Percentiles rank a stretch among this genome's conserved stretches.
Evolutionary conservation across 2,329 filamentous ascomycete genomes (phyloP).

Genomic region (Neonectria hederae): DNA sequence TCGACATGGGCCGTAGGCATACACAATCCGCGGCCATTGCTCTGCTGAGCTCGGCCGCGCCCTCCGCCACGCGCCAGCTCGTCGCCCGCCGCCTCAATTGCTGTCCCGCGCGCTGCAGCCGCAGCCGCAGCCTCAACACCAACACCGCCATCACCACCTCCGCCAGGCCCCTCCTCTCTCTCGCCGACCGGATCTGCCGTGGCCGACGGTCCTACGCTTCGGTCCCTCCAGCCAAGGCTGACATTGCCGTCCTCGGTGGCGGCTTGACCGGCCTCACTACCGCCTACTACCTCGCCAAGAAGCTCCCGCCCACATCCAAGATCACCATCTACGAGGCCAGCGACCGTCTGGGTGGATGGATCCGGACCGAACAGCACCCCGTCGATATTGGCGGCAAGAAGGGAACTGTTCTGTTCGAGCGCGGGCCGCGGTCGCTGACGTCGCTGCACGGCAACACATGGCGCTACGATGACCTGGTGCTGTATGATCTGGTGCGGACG

Average conservation of each 20-base stretch:
- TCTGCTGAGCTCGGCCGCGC: conserved; percentile 39
- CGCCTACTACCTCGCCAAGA: conserved; percentile 78
- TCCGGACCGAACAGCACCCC: conserved; percentile 71
- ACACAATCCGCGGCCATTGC: conserved; percentile 41
- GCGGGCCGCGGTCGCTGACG: conserved; percentile 81
- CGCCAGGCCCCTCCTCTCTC: conserved; percentile 7
- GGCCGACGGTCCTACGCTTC: conserved; percentile 32
- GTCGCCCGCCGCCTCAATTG: conserved; percentile 30
- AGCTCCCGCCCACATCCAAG: conserved; percentile 69
- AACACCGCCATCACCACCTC: not conserved
- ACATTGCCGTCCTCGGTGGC: conserved; percentile 77
- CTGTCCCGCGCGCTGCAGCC: conserved; percentile 3
- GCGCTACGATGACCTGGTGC: conserved; percentile 69
- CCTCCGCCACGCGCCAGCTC: conserved; percentile 17
- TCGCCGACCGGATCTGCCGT: conserved; percentile 9
- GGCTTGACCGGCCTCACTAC: conserved; percentile 84
- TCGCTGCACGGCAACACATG: conserved; percentile 53
- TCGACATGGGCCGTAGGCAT: conserved; percentile 42
- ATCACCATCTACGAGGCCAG: conserved; percentile 85
- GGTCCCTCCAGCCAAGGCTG: conserved; percentile 32
- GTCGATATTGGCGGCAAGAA: conserved; percentile 65
- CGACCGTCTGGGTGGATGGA: conserved; percentile 81
- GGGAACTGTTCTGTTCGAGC: conserved; percentile 76
- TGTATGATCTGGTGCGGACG: conserved; percentile 73
- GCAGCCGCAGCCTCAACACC: conserved; percentile 24